Evolutionary conservation across 306 rosid species (phyloP), one percentile per base, ranked within the genome.

Genomic region (Prunus mira): DNA sequence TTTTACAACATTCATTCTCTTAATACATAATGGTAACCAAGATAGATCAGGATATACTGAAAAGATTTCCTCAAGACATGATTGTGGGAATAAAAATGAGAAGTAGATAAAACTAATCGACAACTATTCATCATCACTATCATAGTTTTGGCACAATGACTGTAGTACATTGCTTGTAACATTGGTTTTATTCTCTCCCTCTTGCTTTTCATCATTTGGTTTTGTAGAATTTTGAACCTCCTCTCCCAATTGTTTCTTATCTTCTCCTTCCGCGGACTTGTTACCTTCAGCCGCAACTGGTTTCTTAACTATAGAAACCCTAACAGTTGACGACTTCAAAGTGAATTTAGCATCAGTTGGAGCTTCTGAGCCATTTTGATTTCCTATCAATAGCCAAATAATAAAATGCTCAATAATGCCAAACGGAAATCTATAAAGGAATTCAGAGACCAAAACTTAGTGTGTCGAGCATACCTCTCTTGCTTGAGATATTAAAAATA

Each of bases 91-190:
- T 28, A 19, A 28, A 28, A 28, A 62, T 62, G 62, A 13, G 34
- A 4, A 25, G 67, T 14, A 6, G 4, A 62, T 62, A 28, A 13
- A 20, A n/a, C 45, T 63, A 43, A 38, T 43, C 41, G 17, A 1
- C n/a, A 41, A 41, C 67, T 71, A 78, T 10, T 78, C 76, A 11
- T 84, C 93, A 5, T 86, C 88, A 20, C 89, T 87, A 12, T 71
- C 88, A 46, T 85, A 89, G 79, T 67, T 76, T 84, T 90, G 91
- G 74, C 87, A 85, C 81, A 93, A 54, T 4, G 87, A 86, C 15
- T 72, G 84, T 1, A 89, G 81, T 20, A 76, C 91, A 55, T 34
- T 69, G 62, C 78, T 12, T 19, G 78, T 9, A 57, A 20, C 75
- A 9, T n/a, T 56, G 55, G 65, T 62, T 30, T 65, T 75, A 52